Evolutionary conservation across 2,329 filamentous ascomycete species (phyloP).

Genomic region (Aspergillus pseudoviridinutans): DNA sequence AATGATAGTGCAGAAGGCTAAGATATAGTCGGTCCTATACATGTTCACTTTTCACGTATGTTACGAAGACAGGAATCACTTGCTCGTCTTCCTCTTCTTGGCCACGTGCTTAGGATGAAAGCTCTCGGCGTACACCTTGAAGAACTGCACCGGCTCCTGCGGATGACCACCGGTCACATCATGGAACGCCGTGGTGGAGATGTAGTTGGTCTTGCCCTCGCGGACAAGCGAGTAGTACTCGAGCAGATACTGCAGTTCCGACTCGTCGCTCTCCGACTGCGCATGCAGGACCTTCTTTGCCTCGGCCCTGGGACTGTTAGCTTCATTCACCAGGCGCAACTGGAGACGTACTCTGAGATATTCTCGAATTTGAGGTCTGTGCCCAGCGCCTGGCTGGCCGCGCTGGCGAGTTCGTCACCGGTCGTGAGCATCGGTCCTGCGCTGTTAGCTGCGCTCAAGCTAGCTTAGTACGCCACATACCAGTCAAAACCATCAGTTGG

Average conservation of each 20-base stretch:
- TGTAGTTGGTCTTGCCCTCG: slow-evolving; percentile 54
- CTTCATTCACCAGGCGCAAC: too few species aligned
- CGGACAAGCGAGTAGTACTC: slow-evolving; percentile 52
- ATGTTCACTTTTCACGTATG: background rate
- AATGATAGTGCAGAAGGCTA: too few species aligned
- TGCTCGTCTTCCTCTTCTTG: background rate
- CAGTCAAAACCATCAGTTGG: slow-evolving; percentile 50
- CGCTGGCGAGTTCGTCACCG: slow-evolving; percentile 45
- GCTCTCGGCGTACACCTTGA: slow-evolving; percentile 43
- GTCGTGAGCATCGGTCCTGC: slow-evolving; percentile 45
- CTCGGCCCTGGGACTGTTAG: slow-evolving; percentile 17
- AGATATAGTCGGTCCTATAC: background rate
- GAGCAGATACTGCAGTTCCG: slow-evolving; percentile 47
- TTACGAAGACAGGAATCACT: background rate
- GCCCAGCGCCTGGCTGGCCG: slow-evolving; percentile 45
- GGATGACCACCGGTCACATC: slow-evolving; percentile 47
- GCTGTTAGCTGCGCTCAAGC: slow-evolving; percentile 20
- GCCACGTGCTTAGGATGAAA: slow-evolving; percentile 19
- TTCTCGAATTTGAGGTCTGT: slow-evolving; percentile 43
- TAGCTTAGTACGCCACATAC: slow-evolving; percentile 18
- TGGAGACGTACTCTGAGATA: slow-evolving; percentile 39
- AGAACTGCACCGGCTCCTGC: slow-evolving; percentile 48
- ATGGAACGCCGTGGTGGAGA: slow-evolving; percentile 49
- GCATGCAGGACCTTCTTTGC: slow-evolving; percentile 36
- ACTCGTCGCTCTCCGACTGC: slow-evolving; percentile 34